Conservation (phyloP, 2,329 filamentous ascomycete genomes). For the Xylogone sp. region DNA sequence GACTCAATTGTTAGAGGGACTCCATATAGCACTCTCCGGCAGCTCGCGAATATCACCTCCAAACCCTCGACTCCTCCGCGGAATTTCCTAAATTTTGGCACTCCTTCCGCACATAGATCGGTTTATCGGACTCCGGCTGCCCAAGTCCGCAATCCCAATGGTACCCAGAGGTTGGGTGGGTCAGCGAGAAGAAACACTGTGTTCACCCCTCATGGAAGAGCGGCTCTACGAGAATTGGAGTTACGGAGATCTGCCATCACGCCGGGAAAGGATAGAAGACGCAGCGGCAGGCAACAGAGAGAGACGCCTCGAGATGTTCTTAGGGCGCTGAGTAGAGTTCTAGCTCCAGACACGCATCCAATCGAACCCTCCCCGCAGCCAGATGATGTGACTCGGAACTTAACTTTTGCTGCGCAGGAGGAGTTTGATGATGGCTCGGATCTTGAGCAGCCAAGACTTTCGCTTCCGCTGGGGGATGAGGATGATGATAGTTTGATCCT, state of each 20-base stretch:
- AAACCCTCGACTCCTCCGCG: constrained; percentile 26
- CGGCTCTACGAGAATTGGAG: constrained; percentile 55
- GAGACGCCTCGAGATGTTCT: constrained; percentile 53
- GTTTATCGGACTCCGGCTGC: constrained; percentile 20
- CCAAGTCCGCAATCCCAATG: constrained; percentile 21
- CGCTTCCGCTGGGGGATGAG: constrained; percentile 49
- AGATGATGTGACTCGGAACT: constrained; percentile 8
- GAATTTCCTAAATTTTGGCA: constrained; percentile 25
- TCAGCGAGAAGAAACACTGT: constrained; percentile 20
- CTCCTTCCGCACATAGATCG: constrained; percentile 21
- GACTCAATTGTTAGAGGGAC: constrained; percentile 16
- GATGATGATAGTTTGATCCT: constrained; percentile 42
- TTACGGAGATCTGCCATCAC: constrained; percentile 58
- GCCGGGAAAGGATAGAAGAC: constrained; percentile 54
- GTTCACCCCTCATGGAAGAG: constrained; percentile 56
- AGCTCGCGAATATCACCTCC: constrained; percentile 20
- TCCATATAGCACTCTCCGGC: constrained; percentile 20
- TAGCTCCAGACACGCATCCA: constrained; percentile 40
- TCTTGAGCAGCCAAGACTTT: constrained; percentile 50
- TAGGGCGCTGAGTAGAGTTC: constrained; percentile 48
- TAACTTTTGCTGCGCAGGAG: constrained; percentile 23
- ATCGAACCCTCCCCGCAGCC: constrained; percentile 24
- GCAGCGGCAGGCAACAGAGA: constrained; percentile 51
- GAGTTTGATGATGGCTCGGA: constrained; percentile 37
- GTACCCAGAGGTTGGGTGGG: constrained; percentile 12